Base-by-base conservation (phyloP, 495 filamentous ascomycete species). In the Talaromyces proteolyticus region DNA sequence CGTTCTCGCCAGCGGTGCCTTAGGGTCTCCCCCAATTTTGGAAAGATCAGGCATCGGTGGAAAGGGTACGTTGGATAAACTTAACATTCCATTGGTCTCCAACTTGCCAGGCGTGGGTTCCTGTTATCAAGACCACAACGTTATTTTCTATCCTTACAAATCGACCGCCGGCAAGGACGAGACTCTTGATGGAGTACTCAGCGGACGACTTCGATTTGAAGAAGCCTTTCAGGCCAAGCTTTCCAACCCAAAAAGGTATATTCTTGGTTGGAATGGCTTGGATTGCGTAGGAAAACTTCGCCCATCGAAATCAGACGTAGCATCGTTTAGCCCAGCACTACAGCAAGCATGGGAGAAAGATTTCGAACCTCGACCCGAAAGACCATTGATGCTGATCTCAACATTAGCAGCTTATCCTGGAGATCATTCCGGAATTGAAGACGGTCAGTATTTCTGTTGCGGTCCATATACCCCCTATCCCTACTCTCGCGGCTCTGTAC, bases 1-100 rank as follows among this genome's bases (percentile, higher is more conserved):
- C 1, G 70, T 88, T 29, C 53, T 83, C 2, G 79, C 81, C 0
- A 75, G 74, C 16, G 84, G 84, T 16, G 57, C 76, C 7, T 65
- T 76, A 16, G 70, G 75, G 11, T 75, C 82, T 0, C 80, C 84
- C 3, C 59, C 64, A 1, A 58, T 87, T 2, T 66, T 86, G 8
- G 81, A 87, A 56, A 70, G 80, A 0, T 87, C 84, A 0, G 82
- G 84, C 8, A 61, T 87, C 38, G 82, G 82, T 7, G 52, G 49
- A 17, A 26, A 40, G 21, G 54, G 51, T 18, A 59, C 74, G 16
- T 63, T 73, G 1, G 19, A 54, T 1, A 56, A 57, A 11, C 51
- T 59, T 17, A 62, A 68, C 16, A 78, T 75, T 50, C 56, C 70
- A 6, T 50, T 68, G 18, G 52, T 58, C 25, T 61, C 75, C 26